Evolutionary conservation across 2,329 filamentous ascomycete species (phyloP).

Genomic region (Hirsutella thompsonii): DNA sequence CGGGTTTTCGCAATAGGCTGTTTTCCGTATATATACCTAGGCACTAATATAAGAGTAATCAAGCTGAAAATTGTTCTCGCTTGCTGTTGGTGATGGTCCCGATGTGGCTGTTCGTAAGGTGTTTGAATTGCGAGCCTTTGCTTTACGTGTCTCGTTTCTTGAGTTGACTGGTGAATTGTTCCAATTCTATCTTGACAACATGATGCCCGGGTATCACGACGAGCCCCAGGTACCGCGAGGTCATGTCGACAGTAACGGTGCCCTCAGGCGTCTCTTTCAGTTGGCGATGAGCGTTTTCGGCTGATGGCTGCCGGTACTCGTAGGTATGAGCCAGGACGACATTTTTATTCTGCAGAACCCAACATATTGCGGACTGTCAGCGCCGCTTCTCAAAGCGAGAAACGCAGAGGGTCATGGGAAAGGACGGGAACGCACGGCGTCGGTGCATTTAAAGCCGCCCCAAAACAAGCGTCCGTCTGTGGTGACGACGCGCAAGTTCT

Average conservation of each 20-base stretch:
- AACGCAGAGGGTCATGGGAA: background rate
- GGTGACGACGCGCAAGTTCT: constrained; percentile 65
- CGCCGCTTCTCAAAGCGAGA: too few relatives aligned
- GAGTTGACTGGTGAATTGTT: constrained; percentile 54
- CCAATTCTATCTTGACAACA: constrained; percentile 78
- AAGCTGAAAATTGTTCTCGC: too few relatives aligned
- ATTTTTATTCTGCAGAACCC: constrained; percentile 73
- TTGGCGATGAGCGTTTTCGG: constrained; percentile 26
- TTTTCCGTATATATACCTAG: too few relatives aligned
- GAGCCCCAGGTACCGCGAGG: constrained; percentile 74
- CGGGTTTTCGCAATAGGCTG: too few relatives aligned
- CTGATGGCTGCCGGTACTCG: constrained; percentile 72
- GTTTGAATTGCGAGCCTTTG: background rate
- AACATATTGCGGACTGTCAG: too few relatives aligned
- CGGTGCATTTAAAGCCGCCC: constrained; percentile 87
- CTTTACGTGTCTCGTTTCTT: constrained; percentile 5
- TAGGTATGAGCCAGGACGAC: constrained; percentile 76
- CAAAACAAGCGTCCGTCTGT: constrained; percentile 81
- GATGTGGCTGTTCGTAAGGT: background rate
- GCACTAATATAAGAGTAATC: too few relatives aligned
- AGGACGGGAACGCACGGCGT: constrained; percentile 48
- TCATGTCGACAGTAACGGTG: constrained; percentile 56
- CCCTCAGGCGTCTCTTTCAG: constrained; percentile 18
- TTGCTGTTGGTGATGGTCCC: too few relatives aligned
- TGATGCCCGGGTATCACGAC: constrained; percentile 81